Base-by-base conservation (phyloP, 495 filamentous ascomycete species). In the Podospora fimiseda region DNA sequence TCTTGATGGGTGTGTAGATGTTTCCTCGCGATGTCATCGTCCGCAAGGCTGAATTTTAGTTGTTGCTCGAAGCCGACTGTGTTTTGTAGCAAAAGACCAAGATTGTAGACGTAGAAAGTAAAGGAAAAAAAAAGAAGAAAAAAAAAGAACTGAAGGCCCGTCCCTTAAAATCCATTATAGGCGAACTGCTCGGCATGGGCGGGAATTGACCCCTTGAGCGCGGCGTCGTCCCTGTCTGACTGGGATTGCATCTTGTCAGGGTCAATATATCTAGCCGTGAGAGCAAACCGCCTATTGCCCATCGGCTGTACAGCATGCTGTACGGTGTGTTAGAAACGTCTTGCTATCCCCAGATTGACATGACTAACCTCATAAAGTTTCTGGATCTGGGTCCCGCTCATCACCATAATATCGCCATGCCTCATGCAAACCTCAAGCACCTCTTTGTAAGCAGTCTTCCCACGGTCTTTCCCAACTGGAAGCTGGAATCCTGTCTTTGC, bases 401-500 rank as follows among this genome's bases (percentile, higher is more conserved):
- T 95, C 2, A 94, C 75, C 21, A 94, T 76, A 42, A 91, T 74
- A 60, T 94, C 89, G 0, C 90, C 90, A 63, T 95, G 90, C 24
- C 77, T 64, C 24, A 95, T 74, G 1, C 57, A 36, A 7, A 74
- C 57, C 30, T 64, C 62, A 3, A 76, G 57, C 38, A 72, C 59
- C 41, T 56, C 60, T n/a, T 47, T 65, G 63, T 53, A 60, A 21
- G 21, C 8, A n/a, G 8, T 18, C 5, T 49, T 63, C 42, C 57
- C 50, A 19, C 2, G 56, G 0, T 63, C 63, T n/a, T 52, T 50
- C 42, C n/a, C n/a, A n/a, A 60, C 66, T 9, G 64, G 68, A 9
- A 66, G 52, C 0, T 76, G 78, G 24, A 68, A 67, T 19, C 65
- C 75, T 21, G 76, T 71, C 43, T 75, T 80, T 3, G 63, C 58